A percentile compares a stretch with the other conserved stretches of the same genome.
Conservation (phyloP, 148 eudicot genomes). For the Silene uniflora region DNA sequence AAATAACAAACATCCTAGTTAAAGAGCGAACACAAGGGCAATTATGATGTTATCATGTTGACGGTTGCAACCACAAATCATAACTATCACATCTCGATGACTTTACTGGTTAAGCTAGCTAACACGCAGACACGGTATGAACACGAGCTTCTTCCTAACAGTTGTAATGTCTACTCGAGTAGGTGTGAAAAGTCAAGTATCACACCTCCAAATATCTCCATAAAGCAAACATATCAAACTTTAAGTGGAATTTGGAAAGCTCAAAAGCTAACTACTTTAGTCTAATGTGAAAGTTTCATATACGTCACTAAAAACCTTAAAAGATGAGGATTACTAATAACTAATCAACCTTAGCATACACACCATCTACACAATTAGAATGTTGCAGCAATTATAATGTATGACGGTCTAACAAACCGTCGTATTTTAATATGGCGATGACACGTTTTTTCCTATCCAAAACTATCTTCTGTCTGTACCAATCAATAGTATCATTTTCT, state of each 20-base stretch:
- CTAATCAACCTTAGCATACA: not conserved
- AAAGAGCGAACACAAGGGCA: no score
- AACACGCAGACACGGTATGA: not conserved
- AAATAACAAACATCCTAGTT: no score
- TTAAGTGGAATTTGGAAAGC: constrained; percentile 6
- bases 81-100: no score
- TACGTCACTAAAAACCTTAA: constrained; percentile 1
- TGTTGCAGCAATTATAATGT: no score
- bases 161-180: not conserved
- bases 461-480: no score
- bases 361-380: no score
- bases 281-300: no score
- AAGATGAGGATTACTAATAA: not conserved
- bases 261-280: not conserved
- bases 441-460: no score
- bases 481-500: no score
- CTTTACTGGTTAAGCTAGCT: not conserved
- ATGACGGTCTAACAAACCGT: no score
- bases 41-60: not conserved
- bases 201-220: not conserved
- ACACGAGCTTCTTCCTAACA: not conserved
- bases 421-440: no score
- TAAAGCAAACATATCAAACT: constrained; percentile 9
- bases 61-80: no score
- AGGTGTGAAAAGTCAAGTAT: not conserved